Conservation (phyloP, 108 stramenopile species). For the Nitzschia sp. region DNA sequence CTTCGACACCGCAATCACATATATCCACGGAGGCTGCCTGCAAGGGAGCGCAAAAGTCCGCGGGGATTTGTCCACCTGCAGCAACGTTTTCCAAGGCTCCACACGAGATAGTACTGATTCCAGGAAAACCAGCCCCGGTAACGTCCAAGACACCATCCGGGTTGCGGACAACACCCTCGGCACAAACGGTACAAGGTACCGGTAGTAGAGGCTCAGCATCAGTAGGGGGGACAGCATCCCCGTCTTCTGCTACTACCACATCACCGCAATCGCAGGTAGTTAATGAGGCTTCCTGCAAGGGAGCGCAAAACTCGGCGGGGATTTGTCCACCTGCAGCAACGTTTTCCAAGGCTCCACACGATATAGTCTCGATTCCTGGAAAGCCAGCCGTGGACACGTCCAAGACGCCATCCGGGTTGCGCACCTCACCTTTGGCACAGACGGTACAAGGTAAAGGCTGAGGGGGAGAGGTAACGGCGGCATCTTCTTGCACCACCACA, state of each 20-base stretch:
- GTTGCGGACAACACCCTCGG: background rate
- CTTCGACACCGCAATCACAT: constrained; percentile 3
- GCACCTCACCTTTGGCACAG: background rate
- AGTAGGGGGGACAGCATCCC: no score
- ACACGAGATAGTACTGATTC: background rate
- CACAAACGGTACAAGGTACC: constrained; percentile 5
- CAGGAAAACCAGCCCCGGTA: background rate
- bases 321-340: background rate
- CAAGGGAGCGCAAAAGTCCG: background rate
- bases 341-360: background rate
- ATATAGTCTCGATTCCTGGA: background rate
- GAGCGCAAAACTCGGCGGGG: background rate
- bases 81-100: background rate
- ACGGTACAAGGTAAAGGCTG: no score
- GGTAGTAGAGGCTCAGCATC: background rate
- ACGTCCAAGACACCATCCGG: background rate
- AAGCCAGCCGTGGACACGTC: background rate
- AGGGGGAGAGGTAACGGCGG: no score
- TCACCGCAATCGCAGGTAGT: background rate
- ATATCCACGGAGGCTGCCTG: background rate
- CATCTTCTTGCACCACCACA: background rate
- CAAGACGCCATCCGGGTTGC: background rate
- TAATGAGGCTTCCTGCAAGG: background rate
- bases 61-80: background rate
- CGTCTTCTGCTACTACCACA: no score